Base-by-base conservation (phyloP, 1,284 basidiomycete species). In the Apiotrichum siamense region DNA sequence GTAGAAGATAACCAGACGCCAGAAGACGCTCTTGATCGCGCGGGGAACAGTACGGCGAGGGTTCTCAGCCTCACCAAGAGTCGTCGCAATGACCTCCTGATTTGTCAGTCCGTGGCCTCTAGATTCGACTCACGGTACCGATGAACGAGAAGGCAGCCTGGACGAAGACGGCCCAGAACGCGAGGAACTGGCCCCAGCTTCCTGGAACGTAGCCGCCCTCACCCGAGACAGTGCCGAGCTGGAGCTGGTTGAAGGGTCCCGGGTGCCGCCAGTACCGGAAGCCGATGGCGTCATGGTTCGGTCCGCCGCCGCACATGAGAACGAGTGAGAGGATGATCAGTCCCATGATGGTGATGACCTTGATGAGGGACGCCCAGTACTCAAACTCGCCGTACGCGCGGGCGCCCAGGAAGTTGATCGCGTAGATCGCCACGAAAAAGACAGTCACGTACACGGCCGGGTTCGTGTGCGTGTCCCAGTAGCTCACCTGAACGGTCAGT, bases 91-190 rank as follows among this genome's bases (percentile, higher is more conserved):
- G 27, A 45, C 18, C 29, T 45, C 44, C 33, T 35, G 33, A 15
- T n/a, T n/a, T n/a, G n/a, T n/a, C n/a, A n/a, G 15, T 4, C n/a
- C 12, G 25, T 12, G 11, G n/a, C 12, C 20, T 21, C 11, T 31
- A 15, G 10, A 31, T 31, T 15, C 11, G 12, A 44, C 21, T 17
- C 27, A 35, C 15, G 26, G 88, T 85, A 51, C 85, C 87, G 65
- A 87, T 82, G 77, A 85, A 87, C 3, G 86, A 88, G 77, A 88
- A 92, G 2, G 83, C 85, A 13, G 88, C 86, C 66, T 87, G 85
- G 21, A 87, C 81, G 42, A 88, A 69, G n/a, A 86, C 80, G 24
- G 41, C 77, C 46, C 87, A 72, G 59, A 88, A 79, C 20, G 77
- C 85, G 25, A 88, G 76, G 76, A 85, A 88, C 18, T 80, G 77